Evolutionary conservation across 2,329 filamentous ascomycete species (phyloP), one percentile per base, ranked within the genome.

Genomic region (Phyllosticta citribraziliensis): DNA sequence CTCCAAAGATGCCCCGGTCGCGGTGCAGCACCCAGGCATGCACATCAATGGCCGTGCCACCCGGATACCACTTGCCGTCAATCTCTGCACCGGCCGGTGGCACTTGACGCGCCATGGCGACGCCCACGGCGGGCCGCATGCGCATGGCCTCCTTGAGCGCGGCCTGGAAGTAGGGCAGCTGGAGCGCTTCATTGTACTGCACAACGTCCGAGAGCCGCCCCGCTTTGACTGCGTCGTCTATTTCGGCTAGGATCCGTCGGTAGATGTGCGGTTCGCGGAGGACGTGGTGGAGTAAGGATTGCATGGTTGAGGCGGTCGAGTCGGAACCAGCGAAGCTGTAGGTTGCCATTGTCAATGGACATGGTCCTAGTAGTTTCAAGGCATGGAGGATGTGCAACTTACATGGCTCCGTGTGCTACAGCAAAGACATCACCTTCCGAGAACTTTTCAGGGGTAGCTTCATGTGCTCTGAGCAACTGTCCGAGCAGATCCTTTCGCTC

Each of bases 11-110:
- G 0, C 66, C 63, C 5, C 66, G 65, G 54, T 79, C 70, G 19
- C 70, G 69, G 24, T 80, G 76, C 0, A 79, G 62, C 0, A 77
- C 75, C 71, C 76, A 78, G 0, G 76, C 67, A 56, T 78, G 79
- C 47, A 78, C 71, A 8, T 76, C 78, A 9, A 79, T 70, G 6
- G 73, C 68, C 0, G 74, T 78, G 11, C 75, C 76, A 2, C 65
- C 68, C 0, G 74, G 74, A 1, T 56, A 40, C 77, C 47, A 65
- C 47, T 64, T 65, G 25, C 66, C 67, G 22, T 66, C 69, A 50
- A 75, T 67, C 1, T 70, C 74, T 3, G 74, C 62, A 5, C 73
- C 71, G n/a, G 65, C 70, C n/a, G 61, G 24, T 1, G 70, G 72
- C 0, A 64, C 68, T 3, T 69, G 64, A 1, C 70, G 67, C 1